A percentile compares a stretch with the other conserved stretches of the same genome.
phyloP scores from a whole-genome alignment of 192 early-diverging fungal species.

The Chytriomyces sp. region DNA sequence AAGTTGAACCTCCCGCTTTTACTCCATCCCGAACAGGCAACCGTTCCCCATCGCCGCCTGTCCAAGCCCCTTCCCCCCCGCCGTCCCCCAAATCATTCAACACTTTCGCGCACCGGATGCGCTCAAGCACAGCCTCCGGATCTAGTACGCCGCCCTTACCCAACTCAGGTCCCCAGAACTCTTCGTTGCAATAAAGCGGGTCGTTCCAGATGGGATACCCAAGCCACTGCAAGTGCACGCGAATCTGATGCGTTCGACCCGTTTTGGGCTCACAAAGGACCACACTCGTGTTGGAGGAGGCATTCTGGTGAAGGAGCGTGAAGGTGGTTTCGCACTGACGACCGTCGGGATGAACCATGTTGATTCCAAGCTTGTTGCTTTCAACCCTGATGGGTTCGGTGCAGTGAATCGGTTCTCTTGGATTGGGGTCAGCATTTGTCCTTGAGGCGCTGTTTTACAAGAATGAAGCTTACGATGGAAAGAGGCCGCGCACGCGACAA shows the following conservation, averaged over 20 bases:
- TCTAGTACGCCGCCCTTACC: slow-evolving; percentile 52
- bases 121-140: slow-evolving; percentile 25
- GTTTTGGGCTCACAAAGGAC: slow-evolving; percentile 83
- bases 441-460: not conserved
- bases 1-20: not conserved
- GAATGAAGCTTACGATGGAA: slow-evolving; percentile 64
- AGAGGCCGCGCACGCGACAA: slow-evolving; percentile 82
- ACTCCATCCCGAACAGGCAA: not conserved
- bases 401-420: slow-evolving; percentile 48
- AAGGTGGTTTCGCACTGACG: slow-evolving; percentile 85
- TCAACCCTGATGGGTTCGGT: slow-evolving; percentile 82
- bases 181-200: slow-evolving; percentile 77
- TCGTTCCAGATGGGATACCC: slow-evolving; percentile 95
- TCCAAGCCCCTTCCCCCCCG: not conserved
- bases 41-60: not conserved
- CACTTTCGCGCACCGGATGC: slow-evolving; percentile 18
- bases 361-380: slow-evolving; percentile 86
- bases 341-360: slow-evolving; percentile 76
- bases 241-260: slow-evolving; percentile 95
- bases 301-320: slow-evolving; percentile 63
- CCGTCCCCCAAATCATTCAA: not conserved
- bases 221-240: slow-evolving; percentile 92
- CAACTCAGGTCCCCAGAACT: slow-evolving; percentile 68
- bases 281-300: slow-evolving; percentile 60
- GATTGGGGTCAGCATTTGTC: too few species aligned